Percentiles rank a stretch among this genome's conserved stretches.
phyloP scores from a whole-genome alignment of 345 rosid genomes.

The Carallia pectinifolia region DNA sequence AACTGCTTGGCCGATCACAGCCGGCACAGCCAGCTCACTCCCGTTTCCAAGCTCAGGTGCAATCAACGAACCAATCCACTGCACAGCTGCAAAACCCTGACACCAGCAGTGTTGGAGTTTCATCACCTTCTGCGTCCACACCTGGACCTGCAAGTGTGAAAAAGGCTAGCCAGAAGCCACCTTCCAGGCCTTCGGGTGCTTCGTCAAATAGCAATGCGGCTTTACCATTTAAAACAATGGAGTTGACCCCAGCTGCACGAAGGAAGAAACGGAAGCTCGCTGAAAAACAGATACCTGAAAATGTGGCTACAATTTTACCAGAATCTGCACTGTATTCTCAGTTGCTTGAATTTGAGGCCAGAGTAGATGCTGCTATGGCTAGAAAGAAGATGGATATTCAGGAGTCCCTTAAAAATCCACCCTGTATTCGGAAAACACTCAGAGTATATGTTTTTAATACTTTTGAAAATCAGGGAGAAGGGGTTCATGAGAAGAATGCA shows the following conservation, averaged over 20 bases:
- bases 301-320: constrained; percentile 46
- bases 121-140: constrained; percentile 34
- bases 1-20: constrained; percentile 36
- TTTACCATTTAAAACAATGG: constrained; percentile 52
- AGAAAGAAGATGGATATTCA: constrained; percentile 51
- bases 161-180: constrained; percentile 45
- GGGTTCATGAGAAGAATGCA: constrained; percentile 26
- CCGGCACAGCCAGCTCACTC: constrained; percentile 35
- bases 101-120: constrained; percentile 26
- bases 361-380: constrained; percentile 45
- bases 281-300: constrained; percentile 51
- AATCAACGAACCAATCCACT: constrained; percentile 21
- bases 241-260: constrained; percentile 46
- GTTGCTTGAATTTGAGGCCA: constrained; percentile 55
- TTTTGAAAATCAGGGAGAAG: constrained; percentile 39
- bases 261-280: constrained; percentile 48
- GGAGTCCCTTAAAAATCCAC: constrained; percentile 46
- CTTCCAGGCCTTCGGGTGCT: constrained; percentile 44
- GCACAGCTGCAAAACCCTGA: constrained; percentile 31
- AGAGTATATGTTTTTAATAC: constrained; percentile 53
- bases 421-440: constrained; percentile 44
- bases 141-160: constrained; percentile 44
- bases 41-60: constrained; percentile 26
- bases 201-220: constrained; percentile 31
- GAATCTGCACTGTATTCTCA: constrained; percentile 51